These are phyloP conservation scores for Pulveroboletus frians DNA, from an alignment of 768 basidiomycete species.

Conservation along the genomic window DNA sequence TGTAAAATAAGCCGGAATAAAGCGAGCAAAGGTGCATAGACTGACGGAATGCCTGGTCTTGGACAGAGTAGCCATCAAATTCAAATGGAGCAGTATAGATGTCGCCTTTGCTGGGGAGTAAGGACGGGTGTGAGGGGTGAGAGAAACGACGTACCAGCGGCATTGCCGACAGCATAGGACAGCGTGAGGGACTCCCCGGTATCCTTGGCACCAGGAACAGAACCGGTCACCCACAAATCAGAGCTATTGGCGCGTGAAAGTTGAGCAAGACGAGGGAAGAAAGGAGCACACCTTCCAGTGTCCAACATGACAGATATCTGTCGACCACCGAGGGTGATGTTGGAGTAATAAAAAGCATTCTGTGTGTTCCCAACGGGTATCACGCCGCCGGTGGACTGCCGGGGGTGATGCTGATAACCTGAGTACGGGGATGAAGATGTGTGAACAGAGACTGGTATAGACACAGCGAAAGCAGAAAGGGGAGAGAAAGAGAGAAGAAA, in stretches of 20 bases:
- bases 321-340: constrained; percentile 61
- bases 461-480: constrained; percentile 25
- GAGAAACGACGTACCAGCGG: constrained; percentile 41
- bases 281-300: constrained; percentile 60
- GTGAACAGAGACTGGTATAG: constrained; percentile 30
- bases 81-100: constrained; percentile 48
- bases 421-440: neutral
- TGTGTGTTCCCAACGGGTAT: constrained; percentile 57
- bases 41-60: constrained; percentile 65
- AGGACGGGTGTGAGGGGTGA: neutral
- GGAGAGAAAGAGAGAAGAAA: constrained; percentile 19
- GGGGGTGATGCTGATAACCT: constrained; percentile 8
- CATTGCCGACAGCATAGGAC: constrained; percentile 65
- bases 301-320: constrained; percentile 61
- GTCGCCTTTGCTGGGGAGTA: constrained; percentile 39
- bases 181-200: constrained; percentile 53
- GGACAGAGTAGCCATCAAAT: constrained; percentile 54
- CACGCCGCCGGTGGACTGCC: constrained; percentile 23
- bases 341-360: constrained; percentile 69
- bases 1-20: neutral
- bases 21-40: constrained; percentile 5
- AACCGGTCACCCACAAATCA: constrained; percentile 66
- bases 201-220: constrained; percentile 47
- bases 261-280: neutral
- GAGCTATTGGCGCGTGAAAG: constrained; percentile 40